phyloP scores from a whole-genome alignment of 768 basidiomycete genomes.

The Trametes sanguinea region DNA sequence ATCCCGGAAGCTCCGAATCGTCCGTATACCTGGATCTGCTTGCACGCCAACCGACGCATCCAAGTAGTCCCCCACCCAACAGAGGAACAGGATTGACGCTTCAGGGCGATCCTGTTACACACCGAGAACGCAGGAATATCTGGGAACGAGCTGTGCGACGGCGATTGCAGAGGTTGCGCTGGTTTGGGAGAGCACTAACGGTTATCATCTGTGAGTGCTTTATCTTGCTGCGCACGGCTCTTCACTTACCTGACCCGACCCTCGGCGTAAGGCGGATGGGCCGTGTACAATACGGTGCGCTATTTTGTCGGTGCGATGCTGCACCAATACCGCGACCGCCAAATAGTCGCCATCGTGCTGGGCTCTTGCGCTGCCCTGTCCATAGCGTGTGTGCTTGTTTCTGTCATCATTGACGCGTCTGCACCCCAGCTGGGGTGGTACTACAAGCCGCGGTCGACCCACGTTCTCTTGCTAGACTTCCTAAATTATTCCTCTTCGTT shows the following conservation, averaged over 20 bases:
- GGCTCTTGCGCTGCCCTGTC: constrained; percentile 49
- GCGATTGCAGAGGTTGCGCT: constrained; percentile 38
- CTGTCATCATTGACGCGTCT: constrained; percentile 43
- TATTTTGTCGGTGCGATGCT: constrained; percentile 62
- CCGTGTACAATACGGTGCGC: constrained; percentile 60
- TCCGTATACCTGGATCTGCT: constrained; percentile 41
- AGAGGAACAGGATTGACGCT: constrained; percentile 31
- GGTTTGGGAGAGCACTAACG: constrained; percentile 33
- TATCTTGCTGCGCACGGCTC: constrained; percentile 5
- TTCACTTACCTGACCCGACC: neutral
- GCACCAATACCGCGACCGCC: constrained; percentile 44
- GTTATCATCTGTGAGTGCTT: constrained; percentile 40
- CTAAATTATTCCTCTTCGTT: constrained; percentile 48
- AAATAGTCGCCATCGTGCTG: constrained; percentile 47
- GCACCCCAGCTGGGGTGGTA: constrained; percentile 36
- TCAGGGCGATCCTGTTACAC: constrained; percentile 34
- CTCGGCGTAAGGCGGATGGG: constrained; percentile 51
- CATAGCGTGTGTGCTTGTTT: constrained; percentile 41
- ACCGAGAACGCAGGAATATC: constrained; percentile 34
- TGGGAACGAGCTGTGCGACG: constrained; percentile 33
- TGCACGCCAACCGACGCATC: constrained; percentile 45
- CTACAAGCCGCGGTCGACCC: constrained; percentile 35
- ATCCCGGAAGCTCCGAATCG: constrained; percentile 28
- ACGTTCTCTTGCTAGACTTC: constrained; percentile 33
- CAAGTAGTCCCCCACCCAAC: constrained; percentile 38